Evolutionary conservation across 495 filamentous ascomycete genomes (phyloP).

Genomic region (Penicillium canescens): DNA sequence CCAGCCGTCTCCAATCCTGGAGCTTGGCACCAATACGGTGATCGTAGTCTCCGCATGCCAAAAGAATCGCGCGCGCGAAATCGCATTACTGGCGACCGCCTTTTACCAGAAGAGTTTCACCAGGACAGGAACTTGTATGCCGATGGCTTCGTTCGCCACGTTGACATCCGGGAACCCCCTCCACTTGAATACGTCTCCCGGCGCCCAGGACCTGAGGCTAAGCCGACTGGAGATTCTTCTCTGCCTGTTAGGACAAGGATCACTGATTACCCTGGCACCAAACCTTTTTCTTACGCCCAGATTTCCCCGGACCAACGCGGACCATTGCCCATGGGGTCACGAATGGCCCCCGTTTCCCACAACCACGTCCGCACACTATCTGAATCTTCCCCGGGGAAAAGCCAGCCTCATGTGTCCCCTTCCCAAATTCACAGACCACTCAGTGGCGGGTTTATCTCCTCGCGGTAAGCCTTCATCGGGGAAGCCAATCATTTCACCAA

Average conservation of each 20-base stretch:
- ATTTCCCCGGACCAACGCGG: constrained; percentile 10
- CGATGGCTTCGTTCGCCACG: constrained; percentile 38
- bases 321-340: constrained; percentile 15
- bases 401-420: constrained; percentile 6
- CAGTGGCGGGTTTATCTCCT: constrained; percentile 14
- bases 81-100: constrained; percentile 15
- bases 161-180: constrained; percentile 31
- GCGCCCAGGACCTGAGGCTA: constrained; percentile 14
- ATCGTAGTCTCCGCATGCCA: constrained; percentile 17
- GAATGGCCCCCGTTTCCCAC: constrained; percentile 10
- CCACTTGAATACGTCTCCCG: constrained; percentile 22
- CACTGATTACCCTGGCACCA: constrained; percentile 14
- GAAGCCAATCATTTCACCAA: not conserved
- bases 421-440: constrained; percentile 13
- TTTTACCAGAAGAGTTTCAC: constrained; percentile 15
- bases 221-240: constrained; percentile 12
- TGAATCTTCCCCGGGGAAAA: constrained; percentile 8
- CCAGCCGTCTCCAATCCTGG: constrained; percentile 10
- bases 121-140: constrained; percentile 33
- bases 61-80: constrained; percentile 10
- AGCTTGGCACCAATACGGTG: constrained; percentile 18
- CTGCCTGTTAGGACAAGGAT: constrained; percentile 16
- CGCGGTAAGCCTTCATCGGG: constrained; percentile 21
- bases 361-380: constrained; percentile 9
- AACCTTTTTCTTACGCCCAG: constrained; percentile 15